A percentile compares a stretch with the other conserved stretches of the same genome.
These are phyloP conservation scores for Amaranthus hypochondriacus DNA, from an alignment of 148 eudicot species.

Conservation along the genomic window DNA sequence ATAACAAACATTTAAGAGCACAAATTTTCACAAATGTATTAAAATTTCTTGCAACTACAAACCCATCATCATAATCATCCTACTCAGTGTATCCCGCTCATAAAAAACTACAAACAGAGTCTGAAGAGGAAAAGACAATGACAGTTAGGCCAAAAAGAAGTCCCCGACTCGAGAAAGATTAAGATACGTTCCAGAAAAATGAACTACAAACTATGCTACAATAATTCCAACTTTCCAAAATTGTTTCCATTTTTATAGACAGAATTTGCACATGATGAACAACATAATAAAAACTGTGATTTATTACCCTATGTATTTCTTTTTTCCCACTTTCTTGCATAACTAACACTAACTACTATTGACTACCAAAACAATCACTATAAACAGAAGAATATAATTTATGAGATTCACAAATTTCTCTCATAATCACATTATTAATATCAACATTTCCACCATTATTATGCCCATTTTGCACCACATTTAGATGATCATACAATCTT, in stretches of 20 bases:
- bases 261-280: conserved; percentile 17
- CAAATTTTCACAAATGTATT: not conserved
- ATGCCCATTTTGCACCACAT: conserved; percentile 31
- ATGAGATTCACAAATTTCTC: conserved; percentile 43
- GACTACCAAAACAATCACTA: conserved; percentile 44
- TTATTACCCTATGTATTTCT: conserved; percentile 19
- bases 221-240: conserved; percentile 20
- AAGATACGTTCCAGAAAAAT: no score
- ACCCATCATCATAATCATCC: no score
- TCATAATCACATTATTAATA: conserved; percentile 32
- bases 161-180: no score
- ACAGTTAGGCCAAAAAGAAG: no score
- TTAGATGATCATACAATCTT: conserved; percentile 15
- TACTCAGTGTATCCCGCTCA: no score
- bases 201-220: not conserved
- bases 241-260: conserved; percentile 22
- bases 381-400: conserved; percentile 47
- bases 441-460: conserved; percentile 25
- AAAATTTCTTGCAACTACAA: not conserved
- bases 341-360: conserved; percentile 13
- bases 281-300: not conserved
- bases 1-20: conserved; percentile 2
- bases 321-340: not conserved
- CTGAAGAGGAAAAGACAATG: no score
- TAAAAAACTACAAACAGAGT: no score